phyloP scores from a whole-genome alignment of 2,329 filamentous ascomycete genomes.

The Chaetomiaceae sp. region DNA sequence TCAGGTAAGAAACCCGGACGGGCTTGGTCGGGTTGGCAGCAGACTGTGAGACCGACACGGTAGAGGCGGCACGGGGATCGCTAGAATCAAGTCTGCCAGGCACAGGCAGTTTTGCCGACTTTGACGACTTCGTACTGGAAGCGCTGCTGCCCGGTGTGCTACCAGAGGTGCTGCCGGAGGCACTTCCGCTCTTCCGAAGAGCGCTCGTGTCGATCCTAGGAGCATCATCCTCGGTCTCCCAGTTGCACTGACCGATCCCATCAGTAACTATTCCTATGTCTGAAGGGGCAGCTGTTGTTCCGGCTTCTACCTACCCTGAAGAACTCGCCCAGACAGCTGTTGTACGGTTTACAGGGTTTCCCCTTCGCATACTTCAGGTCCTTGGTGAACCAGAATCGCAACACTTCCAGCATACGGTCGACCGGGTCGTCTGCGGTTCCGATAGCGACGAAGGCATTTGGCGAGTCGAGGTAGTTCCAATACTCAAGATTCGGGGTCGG shows the following conservation, averaged over 20 bases:
- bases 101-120: constrained; percentile 36
- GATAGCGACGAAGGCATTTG: constrained; percentile 77
- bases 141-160: constrained; percentile 37
- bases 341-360: constrained; percentile 98
- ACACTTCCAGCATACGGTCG: constrained; percentile 88
- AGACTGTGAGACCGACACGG: constrained; percentile 49
- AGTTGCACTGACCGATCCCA: constrained; percentile 66
- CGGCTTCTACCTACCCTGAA: constrained; percentile 65
- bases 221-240: constrained; percentile 80
- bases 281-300: not conserved
- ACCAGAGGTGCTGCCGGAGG: not conserved
- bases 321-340: constrained; percentile 94
- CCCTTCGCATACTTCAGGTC: constrained; percentile 98
- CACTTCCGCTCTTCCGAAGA: constrained; percentile 34
- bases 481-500: constrained; percentile 97
- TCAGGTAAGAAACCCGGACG: constrained; percentile 85
- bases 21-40: constrained; percentile 38
- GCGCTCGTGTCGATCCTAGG: constrained; percentile 56
- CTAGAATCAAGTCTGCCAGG: constrained; percentile 22
- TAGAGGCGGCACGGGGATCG: constrained; percentile 44
- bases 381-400: constrained; percentile 98
- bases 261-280: constrained; percentile 17
- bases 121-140: constrained; percentile 45
- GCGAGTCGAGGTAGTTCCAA: constrained; percentile 96
- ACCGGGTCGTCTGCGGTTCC: constrained; percentile 88